Base-by-base conservation (phyloP, 805 yeast genomes). In the Yarrowia sp. region DNA sequence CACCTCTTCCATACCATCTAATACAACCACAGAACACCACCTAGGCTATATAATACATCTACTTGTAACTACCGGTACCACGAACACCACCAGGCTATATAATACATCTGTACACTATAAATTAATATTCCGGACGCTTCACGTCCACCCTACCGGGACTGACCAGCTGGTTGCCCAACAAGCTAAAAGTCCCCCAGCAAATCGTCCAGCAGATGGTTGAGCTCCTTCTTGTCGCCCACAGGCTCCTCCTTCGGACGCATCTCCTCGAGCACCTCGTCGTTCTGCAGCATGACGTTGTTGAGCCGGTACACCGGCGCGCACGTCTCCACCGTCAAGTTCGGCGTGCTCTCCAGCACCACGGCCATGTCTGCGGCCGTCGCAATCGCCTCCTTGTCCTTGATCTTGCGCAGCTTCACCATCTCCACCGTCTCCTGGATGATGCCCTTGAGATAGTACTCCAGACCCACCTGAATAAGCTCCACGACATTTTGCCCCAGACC, bases 381-480 rank as follows among this genome's bases (percentile, higher is more conserved):
- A 10, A 71, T 65, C 24, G 68, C 66, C 63, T 74, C 78, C 65
- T 74, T 73, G 61, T 71, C 70, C 21, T 51, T 74, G 73, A 68
- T 76, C 75, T 79, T 80, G 55, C 91, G 75, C 68, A 83, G 84
- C 64, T 86, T 80, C 6, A 86, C 87, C 2, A 85, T 81, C 69
- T 88, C 96, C 44, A 90, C 81, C 2, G 90, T 84, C 65, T 83
- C 82, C 68, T 90, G 94, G 6, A 93, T 74, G 10, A 92, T 76
- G 63, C 84, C 82, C 68, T 86, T 88, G 66, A 94, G 73, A 73
- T 91, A 93, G 32, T 81, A 78, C 69, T 93, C 97, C 42, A 94
- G 76, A 0, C 97, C 97, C n/a, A 88, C 73, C 21, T 85, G 76
- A 65, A 92, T 71, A 18, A 94, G 76, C 62, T 91, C 96, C n/a